Evolutionary conservation across 2,329 filamentous ascomycete genomes (phyloP).

Genomic region (Bipolaris zeicola): DNA sequence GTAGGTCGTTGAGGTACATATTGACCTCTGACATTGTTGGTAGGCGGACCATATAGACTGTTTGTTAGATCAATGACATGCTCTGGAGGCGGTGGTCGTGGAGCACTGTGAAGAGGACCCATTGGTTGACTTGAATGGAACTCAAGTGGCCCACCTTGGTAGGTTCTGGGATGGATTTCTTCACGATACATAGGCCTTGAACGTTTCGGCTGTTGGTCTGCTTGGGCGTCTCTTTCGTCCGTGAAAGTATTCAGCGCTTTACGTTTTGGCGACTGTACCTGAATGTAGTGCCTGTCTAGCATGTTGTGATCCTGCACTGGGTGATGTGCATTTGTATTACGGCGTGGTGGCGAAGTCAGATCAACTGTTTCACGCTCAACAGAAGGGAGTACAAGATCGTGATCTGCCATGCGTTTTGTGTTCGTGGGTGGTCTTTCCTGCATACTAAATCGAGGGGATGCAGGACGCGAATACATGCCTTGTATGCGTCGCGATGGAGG

Average conservation of each 20-base stretch:
- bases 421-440: conserved; percentile 22
- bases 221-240: conserved; percentile 12
- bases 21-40: conserved; percentile 10
- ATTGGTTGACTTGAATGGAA: conserved; percentile 10
- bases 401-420: conserved; percentile 35
- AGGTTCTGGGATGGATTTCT: conserved; percentile 6
- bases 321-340: conserved; percentile 7
- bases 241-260: conserved; percentile 19
- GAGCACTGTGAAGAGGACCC: conserved; percentile 15
- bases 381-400: conserved; percentile 42
- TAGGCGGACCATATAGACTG: conserved; percentile 25
- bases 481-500: conserved; percentile 17
- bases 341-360: conserved; percentile 26
- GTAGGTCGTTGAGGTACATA: conserved; percentile 10
- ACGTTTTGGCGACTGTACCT: conserved; percentile 25
- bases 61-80: conserved; percentile 34
- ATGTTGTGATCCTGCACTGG: conserved; percentile 12
- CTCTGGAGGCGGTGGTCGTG: conserved; percentile 17
- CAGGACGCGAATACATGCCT: conserved; percentile 18
- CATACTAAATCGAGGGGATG: conserved; percentile 18
- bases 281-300: conserved; percentile 9
- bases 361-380: conserved; percentile 39
- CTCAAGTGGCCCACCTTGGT: conserved; percentile 4
- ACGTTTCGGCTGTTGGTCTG: conserved; percentile 19
- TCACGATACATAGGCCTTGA: conserved; percentile 21